Evolutionary conservation across 225 moss, liverwort and hornwort species (phyloP), one percentile per base, ranked within the genome.

Genomic region (Ulota crispa): DNA sequence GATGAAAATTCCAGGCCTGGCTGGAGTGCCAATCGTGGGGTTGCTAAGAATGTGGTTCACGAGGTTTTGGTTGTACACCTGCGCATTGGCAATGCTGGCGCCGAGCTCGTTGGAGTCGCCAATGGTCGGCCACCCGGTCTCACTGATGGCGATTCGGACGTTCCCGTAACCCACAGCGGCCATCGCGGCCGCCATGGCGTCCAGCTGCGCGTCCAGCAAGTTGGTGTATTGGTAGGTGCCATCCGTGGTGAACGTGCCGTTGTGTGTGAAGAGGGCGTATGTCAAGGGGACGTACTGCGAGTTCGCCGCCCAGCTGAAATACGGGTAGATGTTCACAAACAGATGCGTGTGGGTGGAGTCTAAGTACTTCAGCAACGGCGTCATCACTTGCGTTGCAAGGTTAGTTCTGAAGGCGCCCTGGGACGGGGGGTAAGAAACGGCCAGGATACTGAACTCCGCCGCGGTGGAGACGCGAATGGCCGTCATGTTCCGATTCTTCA

Each of bases 261-360:
- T 67, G 34, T 78, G 79, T 0, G 87, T 81, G 62, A 92, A 94
- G 9, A 94, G 71, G 1, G 95, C 93, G 53, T 95, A 95, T 23
- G 84, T 75, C 73, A 95, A 12, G 3, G 93, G 85, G 13, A 95
- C 87, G 55, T 80, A 73, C 56, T 93, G 85, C 6, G 93, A 91
- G 68, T 90, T 92, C 7, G 80, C 84, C 2, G 78, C 32, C 88
- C 93, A 95, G 21, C 89, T 89, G 73, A 94, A 94, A 70, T 93
- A 95, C 2, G 95, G 93, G 68, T 95, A 94, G 2, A 95, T 85
- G 41, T 95, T 95, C 36, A 94, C 82, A 62, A 92, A 93, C 37
- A 91, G 88, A 30, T 87, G 78, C 9, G 91, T 86, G 50, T 81
- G 75, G 5, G 78, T 88, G 15, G 72, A 61, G 21, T 77, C 43